Base-by-base conservation (phyloP, 192 early-diverging fungal species). In the Podila clonocystis region DNA sequence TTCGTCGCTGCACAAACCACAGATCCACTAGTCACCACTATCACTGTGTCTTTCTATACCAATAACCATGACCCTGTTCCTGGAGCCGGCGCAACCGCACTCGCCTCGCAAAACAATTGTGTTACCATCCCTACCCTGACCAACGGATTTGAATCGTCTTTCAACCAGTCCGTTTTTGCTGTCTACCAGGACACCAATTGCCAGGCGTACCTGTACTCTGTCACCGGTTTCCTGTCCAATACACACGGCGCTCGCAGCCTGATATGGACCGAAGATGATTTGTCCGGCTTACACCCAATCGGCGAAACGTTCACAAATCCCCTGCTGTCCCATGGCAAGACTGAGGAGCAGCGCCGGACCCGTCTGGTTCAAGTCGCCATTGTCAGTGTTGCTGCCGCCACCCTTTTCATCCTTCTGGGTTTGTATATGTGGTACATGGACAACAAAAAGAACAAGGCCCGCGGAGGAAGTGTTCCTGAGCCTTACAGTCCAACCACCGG, bases 201-300 rank as follows among this genome's bases (percentile, higher is more conserved):
- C 50, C 22, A 63, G 45, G 63, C 65, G 3, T 79, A 79, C 34
- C 50, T 72, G 9, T 79, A 72, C 33, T 79, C 76, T 0, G 76
- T 72, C 31, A 50, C 61, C 48, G 58, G 31, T 9, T 45, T 36
- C 9, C 30, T 79, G 4, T 13, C 22, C 19, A 67, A 50, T 24
- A 15, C 72, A 28, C 58, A 72, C 28, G 70, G 65, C 2, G 65
- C 65, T 29, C 26, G 29, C 58, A 63, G 76, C 26, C 5, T 79
- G 26, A 13, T 62, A 5, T 79, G 65, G 65, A 61, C 57, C 15
- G 60, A 34, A 28, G 9, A 55, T 26, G 69, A 62, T 33, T 38
- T 9, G 13, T n/a, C 49, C 17, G 4, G n/a, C 29, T 7, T 36
- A 36, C 62, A 72, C 65, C 17, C 29, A 19, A 50, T n/a, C 6